Percentiles rank a stretch among this genome's conserved stretches.
Conservation (phyloP, 352 stramenopile species). For the Pythium scleroteichum region DNA sequence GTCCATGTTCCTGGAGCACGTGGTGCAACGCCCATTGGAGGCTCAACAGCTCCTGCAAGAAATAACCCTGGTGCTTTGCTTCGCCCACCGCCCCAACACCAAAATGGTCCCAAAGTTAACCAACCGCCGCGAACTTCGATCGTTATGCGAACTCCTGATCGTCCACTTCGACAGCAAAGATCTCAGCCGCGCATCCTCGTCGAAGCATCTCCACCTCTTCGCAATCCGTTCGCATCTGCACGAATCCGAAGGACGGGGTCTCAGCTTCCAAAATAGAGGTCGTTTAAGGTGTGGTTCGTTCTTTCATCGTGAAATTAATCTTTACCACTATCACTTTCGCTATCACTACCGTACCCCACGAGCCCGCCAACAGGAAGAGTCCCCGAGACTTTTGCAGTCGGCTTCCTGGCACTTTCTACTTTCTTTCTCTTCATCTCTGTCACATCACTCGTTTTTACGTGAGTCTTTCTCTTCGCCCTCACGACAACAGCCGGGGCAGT, state of each 20-base stretch:
- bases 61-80: background rate
- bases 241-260: slow-evolving; percentile 24
- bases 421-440: slow-evolving; percentile 30
- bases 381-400: slow-evolving; percentile 6
- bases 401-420: slow-evolving; percentile 9
- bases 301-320: too few species aligned
- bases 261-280: slow-evolving; percentile 28
- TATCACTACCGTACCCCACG: slow-evolving; percentile 76
- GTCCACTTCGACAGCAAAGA: slow-evolving; percentile 52
- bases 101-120: slow-evolving; percentile 3
- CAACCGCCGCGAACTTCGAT: slow-evolving; percentile 32
- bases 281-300: too few species aligned
- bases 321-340: slow-evolving; percentile 24
- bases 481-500: slow-evolving; percentile 45
- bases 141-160: slow-evolving; percentile 80
- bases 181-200: slow-evolving; percentile 57
- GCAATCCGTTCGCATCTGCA: slow-evolving; percentile 36
- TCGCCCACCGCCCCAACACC: too few species aligned
- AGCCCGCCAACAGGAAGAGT: slow-evolving; percentile 36
- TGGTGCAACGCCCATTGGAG: too few species aligned
- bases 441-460: slow-evolving; percentile 15
- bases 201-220: slow-evolving; percentile 74
- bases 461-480: slow-evolving; percentile 55
- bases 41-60: background rate
- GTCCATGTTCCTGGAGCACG: background rate